Percentiles rank a stretch among this genome's conserved stretches.
Evolutionary conservation across 2,329 filamentous ascomycete genomes (phyloP).

Genomic region (Hypoxylon sp.): DNA sequence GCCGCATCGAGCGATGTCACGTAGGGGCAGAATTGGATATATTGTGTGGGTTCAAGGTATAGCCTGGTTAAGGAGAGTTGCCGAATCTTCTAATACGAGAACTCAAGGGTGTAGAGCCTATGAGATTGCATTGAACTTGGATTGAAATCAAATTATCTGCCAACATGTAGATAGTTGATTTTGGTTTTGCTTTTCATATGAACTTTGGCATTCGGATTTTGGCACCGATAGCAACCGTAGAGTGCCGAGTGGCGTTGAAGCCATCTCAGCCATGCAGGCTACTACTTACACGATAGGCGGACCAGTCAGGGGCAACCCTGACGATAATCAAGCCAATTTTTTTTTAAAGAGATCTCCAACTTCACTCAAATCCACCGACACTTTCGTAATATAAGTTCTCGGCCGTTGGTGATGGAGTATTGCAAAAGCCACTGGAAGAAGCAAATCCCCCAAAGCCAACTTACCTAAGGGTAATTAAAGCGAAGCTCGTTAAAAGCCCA

Average conservation of each 20-base stretch:
- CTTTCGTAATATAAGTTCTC: slow-evolving; percentile 20
- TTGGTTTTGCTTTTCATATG: slow-evolving; percentile 15
- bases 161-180: neutral
- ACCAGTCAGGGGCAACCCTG: neutral
- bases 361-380: neutral
- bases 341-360: neutral
- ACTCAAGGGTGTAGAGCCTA: neutral
- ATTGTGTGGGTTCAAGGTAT: neutral
- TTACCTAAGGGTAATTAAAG: slow-evolving; percentile 7
- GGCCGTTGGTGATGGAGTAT: slow-evolving; percentile 23
- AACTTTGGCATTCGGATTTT: slow-evolving; percentile 18
- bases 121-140: neutral
- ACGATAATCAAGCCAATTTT: neutral
- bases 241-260: slow-evolving; percentile 20
- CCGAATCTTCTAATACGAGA: slow-evolving; percentile 16
- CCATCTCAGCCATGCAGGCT: slow-evolving; percentile 8
- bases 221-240: slow-evolving; percentile 2
- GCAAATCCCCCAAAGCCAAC: slow-evolving; percentile 11
- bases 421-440: slow-evolving; percentile 13
- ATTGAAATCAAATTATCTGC: slow-evolving; percentile 1
- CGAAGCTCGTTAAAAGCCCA: slow-evolving; percentile 12
- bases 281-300: neutral
- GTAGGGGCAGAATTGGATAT: neutral
- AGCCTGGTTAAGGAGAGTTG: neutral
- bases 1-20: slow-evolving; percentile 5